These are phyloP conservation scores for Entrophospora sp. DNA, from an alignment of 192 early-diverging fungal species.

Conservation along the genomic window DNA sequence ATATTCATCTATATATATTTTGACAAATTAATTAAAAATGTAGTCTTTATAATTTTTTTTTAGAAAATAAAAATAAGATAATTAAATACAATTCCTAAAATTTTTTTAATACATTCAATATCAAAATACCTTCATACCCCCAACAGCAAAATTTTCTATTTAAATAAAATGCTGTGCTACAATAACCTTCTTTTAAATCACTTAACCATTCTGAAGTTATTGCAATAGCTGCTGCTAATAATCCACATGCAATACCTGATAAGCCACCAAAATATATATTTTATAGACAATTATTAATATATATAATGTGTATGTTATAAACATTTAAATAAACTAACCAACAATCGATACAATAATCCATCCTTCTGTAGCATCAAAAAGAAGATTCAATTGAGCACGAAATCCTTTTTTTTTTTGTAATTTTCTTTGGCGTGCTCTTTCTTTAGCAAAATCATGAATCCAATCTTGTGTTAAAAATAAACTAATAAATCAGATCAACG, in stretches of 20 bases:
- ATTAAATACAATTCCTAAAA: no score
- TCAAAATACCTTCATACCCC: conserved; percentile 43
- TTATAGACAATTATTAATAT: conserved; percentile 23
- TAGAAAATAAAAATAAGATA: no score
- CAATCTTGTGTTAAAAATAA: conserved; percentile 75
- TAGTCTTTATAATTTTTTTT: no score
- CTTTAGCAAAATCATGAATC: conserved; percentile 84
- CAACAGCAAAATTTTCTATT: conserved; percentile 76
- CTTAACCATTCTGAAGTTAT: conserved; percentile 74
- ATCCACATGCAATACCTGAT: conserved; percentile 39
- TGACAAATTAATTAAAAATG: no score
- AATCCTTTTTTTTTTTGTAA: conserved; percentile 46
- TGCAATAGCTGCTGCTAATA: conserved; percentile 62
- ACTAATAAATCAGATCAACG: not conserved
- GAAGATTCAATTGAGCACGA: conserved; percentile 48
- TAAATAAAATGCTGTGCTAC: conserved; percentile 64
- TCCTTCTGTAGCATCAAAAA: conserved; percentile 71
- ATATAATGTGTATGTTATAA: not conserved
- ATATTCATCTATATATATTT: conserved; percentile 15
- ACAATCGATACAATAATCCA: conserved; percentile 79
- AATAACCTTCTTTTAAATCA: conserved; percentile 78
- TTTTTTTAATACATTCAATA: no score
- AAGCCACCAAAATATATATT: conserved; percentile 35
- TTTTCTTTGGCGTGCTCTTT: conserved; percentile 58
- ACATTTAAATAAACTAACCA: conserved; percentile 28